A percentile compares a stretch with the other conserved stretches of the same genome.
These are phyloP conservation scores for Coprinopsis marcescibilis DNA, from an alignment of 768 basidiomycete species.

Conservation along the genomic window DNA sequence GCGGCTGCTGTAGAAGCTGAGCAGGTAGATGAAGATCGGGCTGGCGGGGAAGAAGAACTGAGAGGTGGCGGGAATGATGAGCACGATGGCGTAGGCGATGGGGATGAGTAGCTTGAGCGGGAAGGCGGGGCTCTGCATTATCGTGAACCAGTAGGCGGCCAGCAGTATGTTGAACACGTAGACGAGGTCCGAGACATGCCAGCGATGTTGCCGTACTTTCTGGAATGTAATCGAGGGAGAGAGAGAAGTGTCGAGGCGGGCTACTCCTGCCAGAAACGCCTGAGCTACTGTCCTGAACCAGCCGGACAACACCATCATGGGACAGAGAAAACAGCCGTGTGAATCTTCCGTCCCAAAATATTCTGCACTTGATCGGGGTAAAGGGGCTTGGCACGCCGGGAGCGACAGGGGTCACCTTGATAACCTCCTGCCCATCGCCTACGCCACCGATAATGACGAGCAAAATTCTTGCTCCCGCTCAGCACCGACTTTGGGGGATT, in stretches of 20 bases:
- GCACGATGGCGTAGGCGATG: slow-evolving; percentile 54
- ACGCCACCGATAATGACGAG: too few relatives aligned
- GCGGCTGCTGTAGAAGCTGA: slow-evolving; percentile 80
- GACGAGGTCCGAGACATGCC: slow-evolving; percentile 48
- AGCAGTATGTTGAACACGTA: slow-evolving; percentile 62
- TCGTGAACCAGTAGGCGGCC: slow-evolving; percentile 62
- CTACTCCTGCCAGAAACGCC: slow-evolving; percentile 58
- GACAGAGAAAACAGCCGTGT: too few relatives aligned
- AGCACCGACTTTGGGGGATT: too few relatives aligned
- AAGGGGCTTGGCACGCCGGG: too few relatives aligned
- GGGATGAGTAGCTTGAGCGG: slow-evolving; percentile 78
- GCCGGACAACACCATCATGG: neutral
- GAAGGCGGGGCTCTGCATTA: slow-evolving; percentile 67
- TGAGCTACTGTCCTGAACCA: slow-evolving; percentile 14
- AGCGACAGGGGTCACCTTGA: too few relatives aligned
- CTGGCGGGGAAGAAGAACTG: slow-evolving; percentile 90
- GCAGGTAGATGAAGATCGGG: slow-evolving; percentile 80
- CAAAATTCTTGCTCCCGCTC: too few relatives aligned
- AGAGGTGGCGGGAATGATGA: slow-evolving; percentile 80
- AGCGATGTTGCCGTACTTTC: slow-evolving; percentile 52
- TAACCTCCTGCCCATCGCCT: too few relatives aligned
- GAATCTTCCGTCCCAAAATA: too few relatives aligned
- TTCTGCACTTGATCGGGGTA: too few relatives aligned
- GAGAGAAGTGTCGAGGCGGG: slow-evolving; percentile 71
- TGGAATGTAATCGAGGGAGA: slow-evolving; percentile 60